These are phyloP conservation scores for Leptomonas seymouri DNA, from an alignment of 208 protist species.

Conservation along the genomic window DNA sequence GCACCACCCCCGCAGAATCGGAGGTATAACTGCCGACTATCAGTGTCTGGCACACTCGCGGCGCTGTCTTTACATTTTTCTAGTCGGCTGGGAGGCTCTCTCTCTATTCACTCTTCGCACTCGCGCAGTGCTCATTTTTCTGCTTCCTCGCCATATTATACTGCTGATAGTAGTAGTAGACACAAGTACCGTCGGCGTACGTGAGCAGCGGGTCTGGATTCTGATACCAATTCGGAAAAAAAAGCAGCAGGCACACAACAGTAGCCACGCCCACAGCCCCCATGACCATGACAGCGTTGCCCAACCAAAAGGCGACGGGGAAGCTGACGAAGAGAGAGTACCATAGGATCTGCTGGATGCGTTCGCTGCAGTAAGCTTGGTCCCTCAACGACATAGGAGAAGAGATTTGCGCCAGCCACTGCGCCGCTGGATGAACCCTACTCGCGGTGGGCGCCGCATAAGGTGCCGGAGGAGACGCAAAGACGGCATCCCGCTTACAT, in stretches of 20 bases:
- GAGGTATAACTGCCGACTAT: no score
- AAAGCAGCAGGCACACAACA: conserved; percentile 50
- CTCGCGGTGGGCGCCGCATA: background rate
- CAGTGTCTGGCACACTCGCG: no score
- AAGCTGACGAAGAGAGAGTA: conserved; percentile 53
- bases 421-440: conserved; percentile 61
- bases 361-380: conserved; percentile 42
- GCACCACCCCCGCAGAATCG: no score
- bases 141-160: conserved; percentile 40
- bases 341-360: conserved; percentile 48
- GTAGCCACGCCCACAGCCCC: conserved; percentile 36
- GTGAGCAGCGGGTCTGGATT: conserved; percentile 51
- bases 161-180: conserved; percentile 64
- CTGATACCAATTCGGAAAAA: conserved; percentile 84
- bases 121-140: conserved; percentile 3
- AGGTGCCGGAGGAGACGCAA: background rate
- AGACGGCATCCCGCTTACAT: background rate
- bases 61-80: background rate
- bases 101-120: no score
- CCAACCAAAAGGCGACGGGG: conserved; percentile 57
- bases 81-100: conserved; percentile 3
- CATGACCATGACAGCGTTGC: conserved; percentile 59
- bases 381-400: conserved; percentile 84
- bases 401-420: conserved; percentile 58
- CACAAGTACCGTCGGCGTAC: conserved; percentile 56